Percentiles rank a stretch among this genome's conserved stretches.
phyloP scores from a whole-genome alignment of 768 basidiomycete genomes.

The Tubosaeta sp. region DNA sequence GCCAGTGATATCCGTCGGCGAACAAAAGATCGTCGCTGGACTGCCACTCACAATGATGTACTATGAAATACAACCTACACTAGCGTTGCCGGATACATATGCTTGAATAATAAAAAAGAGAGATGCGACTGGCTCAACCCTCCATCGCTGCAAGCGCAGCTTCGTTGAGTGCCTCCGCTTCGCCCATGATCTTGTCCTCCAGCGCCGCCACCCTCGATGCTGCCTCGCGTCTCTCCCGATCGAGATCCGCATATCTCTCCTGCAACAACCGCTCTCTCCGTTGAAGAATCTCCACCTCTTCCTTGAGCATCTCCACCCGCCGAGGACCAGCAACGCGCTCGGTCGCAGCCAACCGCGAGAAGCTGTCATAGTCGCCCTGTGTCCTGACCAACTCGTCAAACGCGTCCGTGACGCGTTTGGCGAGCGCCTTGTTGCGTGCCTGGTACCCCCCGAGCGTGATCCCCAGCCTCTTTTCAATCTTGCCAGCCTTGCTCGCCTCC shows the following conservation, averaged over 20 bases:
- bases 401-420: slow-evolving; percentile 57
- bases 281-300: slow-evolving; percentile 82
- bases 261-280: slow-evolving; percentile 76
- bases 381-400: slow-evolving; percentile 68
- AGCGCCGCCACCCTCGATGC: slow-evolving; percentile 54
- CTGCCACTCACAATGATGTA: not conserved
- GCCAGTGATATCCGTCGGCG: too few relatives aligned
- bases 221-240: slow-evolving; percentile 60
- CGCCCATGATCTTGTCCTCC: slow-evolving; percentile 85
- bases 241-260: slow-evolving; percentile 78
- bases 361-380: slow-evolving; percentile 74
- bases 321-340: slow-evolving; percentile 77
- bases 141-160: slow-evolving; percentile 67
- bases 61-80: not conserved
- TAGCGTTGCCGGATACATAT: slow-evolving; percentile 3
- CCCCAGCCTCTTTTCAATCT: slow-evolving; percentile 86
- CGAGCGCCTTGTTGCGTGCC: slow-evolving; percentile 61
- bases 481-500: slow-evolving; percentile 76
- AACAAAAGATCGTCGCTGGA: not conserved
- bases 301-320: slow-evolving; percentile 71
- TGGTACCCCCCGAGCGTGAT: slow-evolving; percentile 91
- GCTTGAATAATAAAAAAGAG: slow-evolving; percentile 7
- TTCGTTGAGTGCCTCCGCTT: slow-evolving; percentile 80
- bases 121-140: slow-evolving; percentile 6
- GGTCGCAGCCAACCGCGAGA: slow-evolving; percentile 62